Base-by-base conservation (phyloP, 2,329 filamentous ascomycete genomes). In the Colletotrichum chlorophyti region DNA sequence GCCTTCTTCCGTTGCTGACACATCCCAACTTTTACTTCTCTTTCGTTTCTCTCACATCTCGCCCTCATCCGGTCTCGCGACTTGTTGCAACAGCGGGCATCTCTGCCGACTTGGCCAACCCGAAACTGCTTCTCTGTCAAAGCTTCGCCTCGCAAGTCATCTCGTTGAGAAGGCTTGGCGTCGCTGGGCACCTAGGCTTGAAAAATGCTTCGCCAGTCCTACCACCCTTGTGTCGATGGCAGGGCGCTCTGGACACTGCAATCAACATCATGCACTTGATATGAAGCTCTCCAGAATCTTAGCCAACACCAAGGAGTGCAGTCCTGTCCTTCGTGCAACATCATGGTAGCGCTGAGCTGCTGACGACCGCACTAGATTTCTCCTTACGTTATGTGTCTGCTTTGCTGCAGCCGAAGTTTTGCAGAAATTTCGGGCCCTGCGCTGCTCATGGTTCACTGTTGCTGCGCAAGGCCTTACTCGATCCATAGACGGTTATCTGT, bases 141-240 rank as follows among this genome's bases (percentile, higher is more conserved):
- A 55, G 32, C 57, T 63, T 60, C 55, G 50, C 57, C 55, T 55
- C 24, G 29, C 50, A 15, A 49, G 35, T 35, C 32, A 41, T 23
- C 42, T 21, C 32, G 51, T 49, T 51, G 55, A 31, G 38, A 40
- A 54, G 37, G 29, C 35, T 47, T 48, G 42, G 24, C 24, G 21
- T 41, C 35, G 27, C 51, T 55, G 26, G 43, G 55, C 51, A 49
- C 32, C 17, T n/a, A 40, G 46, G 6, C 27, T 15, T 23, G 19
- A 6, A n/a, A 29, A 49, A 19, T 34, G 23, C n/a, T 47, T 29
- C 21, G 50, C 35, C 40, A 34, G 35, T 54, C 50, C n/a, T 21
- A 32, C 10, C 48, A 24, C 55, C 51, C 43, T 43, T 42, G 12
- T 29, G 19, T 40, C 51, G 34, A 24, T 41, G 41, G 14, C 17